Percentiles rank a stretch among this genome's conserved stretches.
Evolutionary conservation across 1,139 yeast species (phyloP).

Genomic region (Geotrichum candidum): DNA sequence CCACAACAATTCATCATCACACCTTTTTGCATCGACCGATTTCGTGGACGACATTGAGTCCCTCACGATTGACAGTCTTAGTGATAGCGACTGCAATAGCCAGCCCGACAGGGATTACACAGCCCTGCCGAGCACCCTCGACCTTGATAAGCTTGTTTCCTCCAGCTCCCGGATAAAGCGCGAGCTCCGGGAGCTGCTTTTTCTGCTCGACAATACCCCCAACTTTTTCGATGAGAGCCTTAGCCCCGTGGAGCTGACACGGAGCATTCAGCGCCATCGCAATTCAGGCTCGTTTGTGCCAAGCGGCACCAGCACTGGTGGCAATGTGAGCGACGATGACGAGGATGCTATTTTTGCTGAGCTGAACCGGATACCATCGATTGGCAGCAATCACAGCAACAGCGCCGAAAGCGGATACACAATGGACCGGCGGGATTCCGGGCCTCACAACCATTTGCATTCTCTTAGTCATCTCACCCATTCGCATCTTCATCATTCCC

Average conservation of each 20-base stretch:
- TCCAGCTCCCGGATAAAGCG: conserved; percentile 9
- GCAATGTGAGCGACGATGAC: background rate
- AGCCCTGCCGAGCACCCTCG: conserved; percentile 11
- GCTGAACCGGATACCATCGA: background rate
- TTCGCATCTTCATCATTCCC: background rate
- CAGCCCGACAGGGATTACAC: background rate
- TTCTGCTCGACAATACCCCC: conserved; percentile 15
- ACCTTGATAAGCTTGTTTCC: conserved; percentile 8
- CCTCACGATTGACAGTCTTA: background rate
- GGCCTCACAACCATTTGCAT: background rate
- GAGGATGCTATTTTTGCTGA: background rate
- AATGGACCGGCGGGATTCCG: background rate
- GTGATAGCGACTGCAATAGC: background rate
- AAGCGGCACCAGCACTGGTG: background rate
- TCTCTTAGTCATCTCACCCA: background rate
- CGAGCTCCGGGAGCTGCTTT: conserved; percentile 8
- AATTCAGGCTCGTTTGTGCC: conserved; percentile 1
- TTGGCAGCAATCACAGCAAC: background rate
- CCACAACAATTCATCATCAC: background rate
- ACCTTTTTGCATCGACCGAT: background rate
- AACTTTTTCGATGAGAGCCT: conserved; percentile 11
- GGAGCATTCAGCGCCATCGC: conserved; percentile 14
- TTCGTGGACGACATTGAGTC: conserved; percentile 3
- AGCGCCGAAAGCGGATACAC: background rate
- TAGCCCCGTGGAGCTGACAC: conserved; percentile 5